phyloP scores from a whole-genome alignment of 495 filamentous ascomycete genomes.

The Xylaria longipes region DNA sequence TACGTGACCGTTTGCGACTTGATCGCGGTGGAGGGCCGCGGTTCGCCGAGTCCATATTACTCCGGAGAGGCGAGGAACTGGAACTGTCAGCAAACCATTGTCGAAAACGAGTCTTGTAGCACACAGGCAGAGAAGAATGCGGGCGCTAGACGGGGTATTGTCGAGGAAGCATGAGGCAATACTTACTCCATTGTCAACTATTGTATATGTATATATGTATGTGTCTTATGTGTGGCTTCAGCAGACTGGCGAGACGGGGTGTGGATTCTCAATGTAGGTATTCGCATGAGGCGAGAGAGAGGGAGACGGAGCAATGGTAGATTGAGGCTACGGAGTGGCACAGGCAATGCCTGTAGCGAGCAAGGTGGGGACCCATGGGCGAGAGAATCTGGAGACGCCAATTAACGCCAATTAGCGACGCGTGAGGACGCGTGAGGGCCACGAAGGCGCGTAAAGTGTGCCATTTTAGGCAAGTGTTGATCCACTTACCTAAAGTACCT shows the following conservation, averaged over 20 bases:
- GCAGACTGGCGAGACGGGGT: background rate
- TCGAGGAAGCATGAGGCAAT: background rate
- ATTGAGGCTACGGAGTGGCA: background rate
- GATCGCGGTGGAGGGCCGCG: slow-evolving; percentile 66
- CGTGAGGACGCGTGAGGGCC: slow-evolving; percentile 1
- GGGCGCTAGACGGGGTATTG: background rate
- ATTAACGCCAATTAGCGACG: background rate
- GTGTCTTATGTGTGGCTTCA: background rate
- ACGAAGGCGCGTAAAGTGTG: slow-evolving; percentile 27
- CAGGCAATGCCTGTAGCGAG: background rate
- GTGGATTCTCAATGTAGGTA: background rate
- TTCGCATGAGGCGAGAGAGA: background rate
- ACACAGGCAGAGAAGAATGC: background rate
- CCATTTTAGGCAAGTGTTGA: background rate
- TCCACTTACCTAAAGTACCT: background rate
- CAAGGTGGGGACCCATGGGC: background rate
- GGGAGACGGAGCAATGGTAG: background rate
- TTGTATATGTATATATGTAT: background rate
- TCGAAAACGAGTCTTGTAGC: background rate
- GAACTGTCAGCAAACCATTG: background rate
- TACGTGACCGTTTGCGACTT: slow-evolving; percentile 82
- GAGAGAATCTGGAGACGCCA: slow-evolving; percentile 14
- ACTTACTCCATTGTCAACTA: slow-evolving; percentile 47
- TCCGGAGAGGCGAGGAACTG: slow-evolving; percentile 72
- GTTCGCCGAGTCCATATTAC: slow-evolving; percentile 86